Base-by-base conservation (phyloP, 495 filamentous ascomycete species). In the Tuber magnatum region DNA sequence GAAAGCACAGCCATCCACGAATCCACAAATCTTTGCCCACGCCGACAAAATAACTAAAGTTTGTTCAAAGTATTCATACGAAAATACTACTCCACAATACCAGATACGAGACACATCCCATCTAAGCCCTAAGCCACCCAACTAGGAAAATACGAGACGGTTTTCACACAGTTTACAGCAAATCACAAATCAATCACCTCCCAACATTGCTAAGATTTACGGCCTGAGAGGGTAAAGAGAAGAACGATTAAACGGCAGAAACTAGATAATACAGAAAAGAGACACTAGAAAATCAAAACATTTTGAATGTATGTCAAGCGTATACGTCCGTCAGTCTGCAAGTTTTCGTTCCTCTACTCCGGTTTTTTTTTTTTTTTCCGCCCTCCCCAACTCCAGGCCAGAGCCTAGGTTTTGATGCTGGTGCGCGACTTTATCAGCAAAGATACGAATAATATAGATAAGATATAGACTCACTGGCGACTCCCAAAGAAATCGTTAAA, bases 401-500 rank as follows among this genome's bases (percentile, higher is more conserved):
- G 14, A 35, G 1, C 28, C 28, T 65, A 65, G 12, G 28, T 35
- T 35, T 65, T 4, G 28, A 6, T 35, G 56, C 56, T 65, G 35
- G 4, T 16, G 14, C 14, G 16, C n/a, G 28, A 35, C 14, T 35
- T 35, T 20, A 20, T 65, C 18, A 65, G 56, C 32, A 65, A 35
- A 14, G 32, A 65, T 35, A 65, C 28, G 56, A 6, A 61, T 28
- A 61, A 35, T 65, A 65, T 16, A 35, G 32, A 32, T 6, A 4
- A 2, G 35, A 65, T 35, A 20, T 32, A 28, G 51, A 65, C 51
- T 28, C 10, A 79, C 78, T 44, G 71, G 42, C 71, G 73, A 46
- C 73, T 71, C 28, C 71, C 77, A 73, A 80, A 80, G 68, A 77
- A 80, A 16, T 80, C 74, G 35, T 68, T 71, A 56, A 80, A 80